Evolutionary conservation across 2,329 filamentous ascomycete species (phyloP), one percentile per base, ranked within the genome.

Genomic region (Fusarium sp.): DNA sequence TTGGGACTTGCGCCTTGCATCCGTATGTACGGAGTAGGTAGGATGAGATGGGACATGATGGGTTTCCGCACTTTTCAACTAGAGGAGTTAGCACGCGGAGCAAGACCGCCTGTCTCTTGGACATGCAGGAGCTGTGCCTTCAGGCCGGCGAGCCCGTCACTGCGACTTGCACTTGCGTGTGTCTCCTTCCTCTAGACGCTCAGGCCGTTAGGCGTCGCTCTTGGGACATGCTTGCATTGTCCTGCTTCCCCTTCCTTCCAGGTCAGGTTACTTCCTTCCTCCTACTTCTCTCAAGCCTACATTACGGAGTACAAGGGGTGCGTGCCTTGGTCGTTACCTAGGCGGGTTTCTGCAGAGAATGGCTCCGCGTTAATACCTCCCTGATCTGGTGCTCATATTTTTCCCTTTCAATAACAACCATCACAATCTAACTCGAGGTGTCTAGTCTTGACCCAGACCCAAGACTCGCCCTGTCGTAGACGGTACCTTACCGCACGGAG

Each of bases 151-250:
- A 45, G 7, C 7, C 24, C 39, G 62, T 65, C 43, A 40, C 62
- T 24, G 41, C 19, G 37, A 63, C 62, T 53, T 50, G 30, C 28
- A 30, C 28, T 30, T 30, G 28, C 28, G 24, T 11, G 28, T 30
- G 10, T 30, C 28, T n/a, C 33, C 33, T 35, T 35, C 33, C 7
- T n/a, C 8, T n/a, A 37, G 40, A 52, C 49, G 62, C 60, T 60
- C 61, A 65, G 60, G 62, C 62, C 40, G 30, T 51, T 54, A 43
- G 59, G 53, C 53, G 44, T 43, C 48, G 33, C 44, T 28, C 28
- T 30, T 13, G 28, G 28, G 28, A 30, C 28, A 30, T 20, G 37
- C 37, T 26, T 55, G 37, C 35, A 26, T 44, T n/a, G 14, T 15
- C 30, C 30, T 33, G 30, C 30, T 15, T 33, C 14, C 15, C 30